Percentiles rank a stretch among this genome's conserved stretches.
Conservation (phyloP, 305 asterid genomes). For the Rubia peregrina region DNA sequence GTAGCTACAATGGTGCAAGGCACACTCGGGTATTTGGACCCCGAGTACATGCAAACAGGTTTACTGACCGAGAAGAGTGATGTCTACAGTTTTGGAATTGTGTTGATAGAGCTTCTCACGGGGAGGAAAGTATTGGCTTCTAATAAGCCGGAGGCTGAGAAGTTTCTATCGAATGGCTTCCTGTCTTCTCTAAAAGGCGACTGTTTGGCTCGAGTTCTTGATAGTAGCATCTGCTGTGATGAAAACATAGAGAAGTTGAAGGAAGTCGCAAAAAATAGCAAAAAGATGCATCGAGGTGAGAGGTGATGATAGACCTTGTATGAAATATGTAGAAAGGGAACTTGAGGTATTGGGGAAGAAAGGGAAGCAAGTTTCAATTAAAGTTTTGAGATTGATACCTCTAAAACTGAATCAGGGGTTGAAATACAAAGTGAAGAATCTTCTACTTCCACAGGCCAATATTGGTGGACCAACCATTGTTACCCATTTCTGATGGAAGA, state of each 20-base stretch:
- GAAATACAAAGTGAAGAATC: not conserved
- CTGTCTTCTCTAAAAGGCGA: not conserved
- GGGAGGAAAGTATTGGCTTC: not conserved
- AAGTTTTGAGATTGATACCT: constrained; percentile 4
- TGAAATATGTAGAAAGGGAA: constrained; percentile 14
- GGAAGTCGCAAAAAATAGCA: constrained; percentile 10
- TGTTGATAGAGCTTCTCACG: constrained; percentile 9
- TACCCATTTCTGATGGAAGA: constrained; percentile 5
- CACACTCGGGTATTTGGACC: constrained; percentile 14
- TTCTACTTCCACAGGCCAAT: not conserved
- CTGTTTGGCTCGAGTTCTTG: constrained; percentile 5
- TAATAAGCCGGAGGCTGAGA: constrained; percentile 2
- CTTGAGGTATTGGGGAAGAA: constrained; percentile 1
- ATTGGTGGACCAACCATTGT: not conserved
- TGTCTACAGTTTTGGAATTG: constrained; percentile 15
- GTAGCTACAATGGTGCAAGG: constrained; percentile 14
- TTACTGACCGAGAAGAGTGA: constrained; percentile 10
- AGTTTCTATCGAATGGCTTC: constrained; percentile 2
- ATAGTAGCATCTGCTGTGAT: not conserved
- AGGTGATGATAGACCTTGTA: constrained; percentile 18
- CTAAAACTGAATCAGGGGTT: not conserved
- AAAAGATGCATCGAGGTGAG: constrained; percentile 9
- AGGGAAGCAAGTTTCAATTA: not conserved
- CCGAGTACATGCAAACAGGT: constrained; percentile 13
- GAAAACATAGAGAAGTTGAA: not conserved